These are phyloP conservation scores for Globisporangium nunn DNA, from an alignment of 352 stramenopile genomes.

Conservation along the genomic window DNA sequence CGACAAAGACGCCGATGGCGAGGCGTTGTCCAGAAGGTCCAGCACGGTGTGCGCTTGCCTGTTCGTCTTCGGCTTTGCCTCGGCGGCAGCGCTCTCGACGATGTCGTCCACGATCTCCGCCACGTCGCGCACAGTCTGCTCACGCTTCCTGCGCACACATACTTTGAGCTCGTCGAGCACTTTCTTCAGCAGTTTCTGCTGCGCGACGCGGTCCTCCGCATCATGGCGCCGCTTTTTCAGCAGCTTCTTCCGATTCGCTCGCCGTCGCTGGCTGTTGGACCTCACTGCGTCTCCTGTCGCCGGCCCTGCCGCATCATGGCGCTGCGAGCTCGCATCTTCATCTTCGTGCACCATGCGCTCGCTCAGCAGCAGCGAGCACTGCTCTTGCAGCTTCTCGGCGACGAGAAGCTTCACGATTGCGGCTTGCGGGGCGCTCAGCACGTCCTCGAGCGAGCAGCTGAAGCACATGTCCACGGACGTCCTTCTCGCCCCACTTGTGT, in stretches of 20 bases:
- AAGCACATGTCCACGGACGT: conserved; percentile 31
- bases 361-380: conserved; percentile 59
- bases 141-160: conserved; percentile 21
- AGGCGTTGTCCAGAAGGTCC: conserved; percentile 1
- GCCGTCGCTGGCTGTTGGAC: conserved; percentile 48
- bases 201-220: conserved; percentile 20
- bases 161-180: conserved; percentile 37
- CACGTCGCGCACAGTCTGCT: conserved; percentile 17
- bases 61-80: conserved; percentile 6
- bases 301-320: background rate
- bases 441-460: conserved; percentile 33
- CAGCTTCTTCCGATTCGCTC: conserved; percentile 60
- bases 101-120: conserved; percentile 28
- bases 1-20: background rate
- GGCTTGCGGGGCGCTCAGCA: conserved; percentile 33
- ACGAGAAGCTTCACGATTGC: conserved; percentile 58
- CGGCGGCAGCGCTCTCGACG: conserved; percentile 28
- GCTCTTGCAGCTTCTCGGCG: conserved; percentile 63
- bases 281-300: conserved; percentile 1
- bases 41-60: conserved; percentile 3
- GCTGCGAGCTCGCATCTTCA: conserved; percentile 10
- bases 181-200: conserved; percentile 30
- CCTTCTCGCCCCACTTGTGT: background rate
- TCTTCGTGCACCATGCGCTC: conserved; percentile 44
- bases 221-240: conserved; percentile 55